These are phyloP conservation scores for Fusarium dlaminii DNA, from an alignment of 2,329 filamentous ascomycete species.

Conservation along the genomic window DNA sequence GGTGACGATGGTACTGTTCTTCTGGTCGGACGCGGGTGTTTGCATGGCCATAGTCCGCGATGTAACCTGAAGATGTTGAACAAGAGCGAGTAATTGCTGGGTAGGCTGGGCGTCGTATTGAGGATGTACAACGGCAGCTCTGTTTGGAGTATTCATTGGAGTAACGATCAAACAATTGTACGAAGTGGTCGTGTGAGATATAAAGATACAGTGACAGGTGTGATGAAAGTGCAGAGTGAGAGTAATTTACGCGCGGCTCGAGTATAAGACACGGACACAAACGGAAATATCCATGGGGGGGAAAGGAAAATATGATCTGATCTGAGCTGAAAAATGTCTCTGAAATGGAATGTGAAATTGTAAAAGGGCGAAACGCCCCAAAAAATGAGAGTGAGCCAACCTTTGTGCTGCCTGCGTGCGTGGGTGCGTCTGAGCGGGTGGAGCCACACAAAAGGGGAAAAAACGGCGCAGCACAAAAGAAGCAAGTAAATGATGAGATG, in stretches of 20 bases:
- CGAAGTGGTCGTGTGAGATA: background rate
- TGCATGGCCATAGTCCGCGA: slow-evolving; percentile 26
- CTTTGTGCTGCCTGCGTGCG: background rate
- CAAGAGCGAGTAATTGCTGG: slow-evolving; percentile 19
- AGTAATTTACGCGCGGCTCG: background rate
- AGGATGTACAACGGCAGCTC: background rate
- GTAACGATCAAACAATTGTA: background rate
- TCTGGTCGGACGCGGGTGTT: slow-evolving; percentile 1
- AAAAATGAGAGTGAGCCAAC: background rate
- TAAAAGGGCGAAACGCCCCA: slow-evolving; percentile 20
- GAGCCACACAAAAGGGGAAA: slow-evolving; percentile 4
- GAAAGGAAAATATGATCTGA: background rate
- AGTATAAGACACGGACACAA: background rate
- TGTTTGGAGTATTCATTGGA: slow-evolving; percentile 21
- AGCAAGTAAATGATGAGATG: background rate
- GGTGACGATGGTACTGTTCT: slow-evolving; percentile 41
- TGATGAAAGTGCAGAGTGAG: background rate
- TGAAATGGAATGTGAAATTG: slow-evolving; percentile 2
- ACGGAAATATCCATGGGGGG: background rate
- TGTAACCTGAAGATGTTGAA: slow-evolving; percentile 17
- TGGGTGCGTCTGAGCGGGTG: slow-evolving; percentile 1
- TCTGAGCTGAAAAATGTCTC: background rate
- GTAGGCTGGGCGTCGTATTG: slow-evolving; percentile 22
- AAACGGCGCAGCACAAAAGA: slow-evolving; percentile 1
- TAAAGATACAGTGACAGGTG: background rate